Percentiles rank a stretch among this genome's conserved stretches.
Conservation (phyloP, 148 eudicot genomes). For the Dianthus caryophyllus region DNA sequence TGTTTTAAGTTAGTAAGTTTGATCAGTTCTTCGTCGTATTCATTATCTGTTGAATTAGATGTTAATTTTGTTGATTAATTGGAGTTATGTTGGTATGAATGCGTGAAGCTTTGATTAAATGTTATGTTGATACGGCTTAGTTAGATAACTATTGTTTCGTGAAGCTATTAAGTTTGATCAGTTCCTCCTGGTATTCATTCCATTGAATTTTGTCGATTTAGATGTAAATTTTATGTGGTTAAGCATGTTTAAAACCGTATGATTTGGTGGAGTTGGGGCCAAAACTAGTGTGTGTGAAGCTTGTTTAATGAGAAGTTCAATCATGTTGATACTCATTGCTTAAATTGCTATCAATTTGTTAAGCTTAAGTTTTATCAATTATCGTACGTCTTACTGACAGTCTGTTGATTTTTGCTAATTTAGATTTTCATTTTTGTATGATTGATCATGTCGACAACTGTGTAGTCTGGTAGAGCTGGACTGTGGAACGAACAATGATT, state of each 20-base stretch:
- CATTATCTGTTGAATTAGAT: too few relatives aligned
- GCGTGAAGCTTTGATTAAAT: neutral
- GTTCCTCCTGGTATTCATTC: too few relatives aligned
- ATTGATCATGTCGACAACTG: too few relatives aligned
- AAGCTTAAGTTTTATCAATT: neutral
- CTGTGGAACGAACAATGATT: neutral
- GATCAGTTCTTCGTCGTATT: too few relatives aligned
- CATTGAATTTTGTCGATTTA: neutral
- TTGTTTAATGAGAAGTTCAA: neutral
- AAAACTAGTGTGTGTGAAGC: neutral
- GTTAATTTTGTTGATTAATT: conserved; percentile 4
- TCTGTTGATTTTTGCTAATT: neutral
- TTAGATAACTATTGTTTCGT: neutral
- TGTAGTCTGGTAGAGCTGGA: neutral
- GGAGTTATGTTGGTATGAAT: neutral
- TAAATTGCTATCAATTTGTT: neutral
- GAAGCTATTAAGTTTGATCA: neutral
- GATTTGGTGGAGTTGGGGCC: neutral
- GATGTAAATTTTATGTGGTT: neutral
- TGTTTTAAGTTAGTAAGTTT: too few relatives aligned
- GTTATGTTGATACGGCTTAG: neutral
- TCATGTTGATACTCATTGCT: neutral
- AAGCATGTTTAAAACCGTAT: neutral
- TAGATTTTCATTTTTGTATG: neutral
- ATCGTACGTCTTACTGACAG: neutral